Evolutionary conservation across 2,329 filamentous ascomycete species (phyloP), one percentile per base, ranked within the genome.

Genomic region (Monosporascus ibericus): DNA sequence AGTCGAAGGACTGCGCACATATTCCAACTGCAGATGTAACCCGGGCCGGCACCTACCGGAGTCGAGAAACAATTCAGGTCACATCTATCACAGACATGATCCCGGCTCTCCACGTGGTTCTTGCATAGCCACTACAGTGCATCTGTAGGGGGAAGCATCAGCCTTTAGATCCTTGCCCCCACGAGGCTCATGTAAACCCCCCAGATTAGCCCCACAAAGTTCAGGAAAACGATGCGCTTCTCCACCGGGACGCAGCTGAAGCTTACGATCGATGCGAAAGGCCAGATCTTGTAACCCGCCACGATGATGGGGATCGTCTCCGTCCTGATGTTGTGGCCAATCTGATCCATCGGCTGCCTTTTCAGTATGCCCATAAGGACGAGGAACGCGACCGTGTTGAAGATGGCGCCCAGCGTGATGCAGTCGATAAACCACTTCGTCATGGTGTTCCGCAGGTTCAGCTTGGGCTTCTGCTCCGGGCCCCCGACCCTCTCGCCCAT

Each of bases 201-300:
- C 76, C 75, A 79, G 5, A 77, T 55, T 22, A 79, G 61, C 1
- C 75, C 75, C 18, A 78, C 63, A 50, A 76, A 73, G 55, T 72
- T 77, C 48, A 78, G 65, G 59, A 78, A 79, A 37, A 78, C 71
- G 51, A 79, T 73, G 37, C 76, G 68, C 44, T 69, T 68, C 49
- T 78, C 73, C n/a, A 77, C 75, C 0, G 75, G 75, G 3, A 79
- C 65, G 44, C 72, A 75, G 52, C 65, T 73, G 58, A 79, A 79
- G 60, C 75, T 77, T 51, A 79, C 68, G 52, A 79, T 70, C 38
- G 75, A 77, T 1, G 75, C 76, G 47, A 77, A 66, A 0, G 76
- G 76, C 76, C 76, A 79, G 39, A 79, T 74, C 60, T 77, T 78
- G 60, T 77, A 77, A 2, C 75, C 75, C 3, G 74, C 74, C 11